Evolutionary conservation across 192 early-diverging fungal genomes (phyloP).

Genomic region (Funneliformis geosporum): DNA sequence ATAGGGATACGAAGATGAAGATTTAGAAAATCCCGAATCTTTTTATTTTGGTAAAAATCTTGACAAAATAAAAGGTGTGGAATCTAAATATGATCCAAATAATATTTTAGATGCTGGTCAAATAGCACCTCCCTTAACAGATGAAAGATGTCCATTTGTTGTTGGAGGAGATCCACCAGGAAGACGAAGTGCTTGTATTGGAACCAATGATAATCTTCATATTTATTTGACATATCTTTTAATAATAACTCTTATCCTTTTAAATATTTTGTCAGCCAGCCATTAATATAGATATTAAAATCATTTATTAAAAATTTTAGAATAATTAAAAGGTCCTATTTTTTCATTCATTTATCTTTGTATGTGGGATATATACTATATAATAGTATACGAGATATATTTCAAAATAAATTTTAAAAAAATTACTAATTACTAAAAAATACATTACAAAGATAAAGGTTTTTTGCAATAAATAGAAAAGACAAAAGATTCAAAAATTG

Average conservation of each 20-base stretch:
- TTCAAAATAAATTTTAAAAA: too few species aligned
- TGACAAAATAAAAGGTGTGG: conserved; percentile 25
- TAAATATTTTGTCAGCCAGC: not conserved
- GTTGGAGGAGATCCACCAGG: not conserved
- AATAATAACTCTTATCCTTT: not conserved
- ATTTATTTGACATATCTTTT: not conserved
- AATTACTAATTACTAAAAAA: too few species aligned
- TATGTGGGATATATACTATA: too few species aligned
- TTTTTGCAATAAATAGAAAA: too few species aligned
- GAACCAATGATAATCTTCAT: not conserved
- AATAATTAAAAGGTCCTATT: too few species aligned
- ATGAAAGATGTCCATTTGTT: not conserved
- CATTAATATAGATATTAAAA: not conserved
- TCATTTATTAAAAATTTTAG: too few species aligned
- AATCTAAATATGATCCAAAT: conserved; percentile 34
- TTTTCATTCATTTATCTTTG: too few species aligned
- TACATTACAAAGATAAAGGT: too few species aligned
- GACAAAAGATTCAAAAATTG: too few species aligned
- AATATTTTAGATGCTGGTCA: not conserved
- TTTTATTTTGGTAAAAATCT: conserved; percentile 35
- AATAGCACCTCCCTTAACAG: not conserved
- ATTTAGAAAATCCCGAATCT: conserved; percentile 16
- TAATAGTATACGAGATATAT: too few species aligned
- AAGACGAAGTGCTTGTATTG: not conserved
- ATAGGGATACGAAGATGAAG: conserved; percentile 33